These are phyloP conservation scores for Cornus kousa DNA, from an alignment of 148 eudicot genomes.

Conservation along the genomic window DNA sequence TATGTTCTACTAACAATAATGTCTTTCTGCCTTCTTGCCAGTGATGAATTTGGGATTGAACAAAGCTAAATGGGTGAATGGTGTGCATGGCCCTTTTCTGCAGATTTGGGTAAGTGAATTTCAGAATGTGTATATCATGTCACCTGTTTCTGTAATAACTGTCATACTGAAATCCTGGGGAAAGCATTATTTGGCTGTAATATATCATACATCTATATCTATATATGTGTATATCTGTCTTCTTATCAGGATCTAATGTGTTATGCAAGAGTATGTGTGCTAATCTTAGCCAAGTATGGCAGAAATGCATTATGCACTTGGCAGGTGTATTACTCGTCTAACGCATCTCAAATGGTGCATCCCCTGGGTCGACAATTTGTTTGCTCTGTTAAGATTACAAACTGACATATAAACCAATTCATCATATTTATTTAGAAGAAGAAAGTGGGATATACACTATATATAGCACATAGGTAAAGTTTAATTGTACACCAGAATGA, in stretches of 20 bases:
- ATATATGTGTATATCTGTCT: not conserved
- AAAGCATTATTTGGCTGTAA: not conserved
- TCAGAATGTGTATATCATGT: not conserved
- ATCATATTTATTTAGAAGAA: not conserved
- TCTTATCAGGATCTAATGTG: not conserved
- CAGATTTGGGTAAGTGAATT: slow-evolving; percentile 9
- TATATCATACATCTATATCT: not conserved
- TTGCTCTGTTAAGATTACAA: not conserved
- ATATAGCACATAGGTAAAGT: not conserved
- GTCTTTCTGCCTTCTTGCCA: not conserved
- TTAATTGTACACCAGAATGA: too few species aligned
- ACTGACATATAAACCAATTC: not conserved
- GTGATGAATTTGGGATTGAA: slow-evolving; percentile 4
- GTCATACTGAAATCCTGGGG: not conserved
- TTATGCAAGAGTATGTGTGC: not conserved
- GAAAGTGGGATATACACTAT: not conserved
- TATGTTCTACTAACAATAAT: too few species aligned
- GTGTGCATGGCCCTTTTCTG: not conserved
- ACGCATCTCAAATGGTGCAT: not conserved
- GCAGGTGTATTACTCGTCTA: not conserved
- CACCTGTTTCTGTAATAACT: slow-evolving; percentile 1
- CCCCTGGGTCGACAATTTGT: not conserved
- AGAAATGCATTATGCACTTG: not conserved
- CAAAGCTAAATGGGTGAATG: not conserved
- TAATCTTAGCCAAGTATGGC: not conserved